phyloP scores from a whole-genome alignment of 139 green algal genomes.

The Volvox reticuliferus region DNA sequence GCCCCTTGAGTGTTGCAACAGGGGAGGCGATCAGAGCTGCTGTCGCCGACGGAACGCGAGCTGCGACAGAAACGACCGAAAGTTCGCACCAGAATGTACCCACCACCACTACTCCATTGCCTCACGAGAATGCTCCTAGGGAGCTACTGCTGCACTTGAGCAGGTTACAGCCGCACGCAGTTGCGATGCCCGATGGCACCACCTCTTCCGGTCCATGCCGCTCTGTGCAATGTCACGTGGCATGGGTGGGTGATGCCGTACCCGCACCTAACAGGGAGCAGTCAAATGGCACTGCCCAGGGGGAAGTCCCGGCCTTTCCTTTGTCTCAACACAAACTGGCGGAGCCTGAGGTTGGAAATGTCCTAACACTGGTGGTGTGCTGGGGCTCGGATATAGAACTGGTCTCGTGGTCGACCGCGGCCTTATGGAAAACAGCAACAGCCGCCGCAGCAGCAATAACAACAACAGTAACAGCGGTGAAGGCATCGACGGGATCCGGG shows the following conservation, averaged over 20 bases:
- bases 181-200: not conserved
- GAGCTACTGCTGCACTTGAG: not conserved
- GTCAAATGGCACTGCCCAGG: not conserved
- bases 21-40: no score
- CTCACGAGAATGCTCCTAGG: not conserved
- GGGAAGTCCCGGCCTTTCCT: not conserved
- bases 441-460: not conserved
- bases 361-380: not conserved
- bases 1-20: no score
- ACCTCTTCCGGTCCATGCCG: not conserved
- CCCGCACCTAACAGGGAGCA: no score
- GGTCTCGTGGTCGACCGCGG: not conserved
- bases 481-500: not conserved
- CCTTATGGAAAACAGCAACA: not conserved
- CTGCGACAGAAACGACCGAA: no score
- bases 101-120: no score
- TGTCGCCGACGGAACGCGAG: no score
- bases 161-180: not conserved
- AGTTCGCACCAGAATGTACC: no score
- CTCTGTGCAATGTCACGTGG: conserved; percentile 25
- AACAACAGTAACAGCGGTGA: not conserved
- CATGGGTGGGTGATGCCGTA: not conserved
- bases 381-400: conserved; percentile 43
- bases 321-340: no score
- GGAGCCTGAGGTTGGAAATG: not conserved